phyloP scores from a whole-genome alignment of 2,329 filamentous ascomycete species.

The Allantophomopsis lycopodina region DNA sequence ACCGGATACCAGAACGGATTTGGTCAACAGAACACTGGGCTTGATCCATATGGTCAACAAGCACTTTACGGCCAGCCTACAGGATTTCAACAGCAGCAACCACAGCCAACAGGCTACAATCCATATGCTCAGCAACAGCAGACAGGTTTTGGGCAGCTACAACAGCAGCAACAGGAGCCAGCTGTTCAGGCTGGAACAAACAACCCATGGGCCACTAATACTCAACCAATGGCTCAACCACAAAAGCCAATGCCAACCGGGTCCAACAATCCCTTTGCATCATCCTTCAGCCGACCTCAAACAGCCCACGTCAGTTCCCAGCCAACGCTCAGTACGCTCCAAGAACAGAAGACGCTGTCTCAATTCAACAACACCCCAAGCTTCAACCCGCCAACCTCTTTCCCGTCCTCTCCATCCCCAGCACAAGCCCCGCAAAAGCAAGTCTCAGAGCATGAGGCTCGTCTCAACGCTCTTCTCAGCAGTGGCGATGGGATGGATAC shows the following conservation, averaged over 20 bases:
- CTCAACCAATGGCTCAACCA: constrained; percentile 41
- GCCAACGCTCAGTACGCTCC: constrained; percentile 60
- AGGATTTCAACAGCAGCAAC: constrained; percentile 20
- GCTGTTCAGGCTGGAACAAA: constrained; percentile 69
- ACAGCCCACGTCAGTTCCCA: constrained; percentile 38
- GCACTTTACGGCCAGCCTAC: no score
- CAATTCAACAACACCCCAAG: constrained; percentile 16
- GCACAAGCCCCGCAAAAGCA: constrained; percentile 35
- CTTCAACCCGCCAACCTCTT: constrained; percentile 37
- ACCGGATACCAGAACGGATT: constrained; percentile 60
- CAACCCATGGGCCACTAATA: constrained; percentile 75
- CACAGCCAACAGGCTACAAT: constrained; percentile 55
- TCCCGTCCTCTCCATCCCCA: constrained; percentile 27
- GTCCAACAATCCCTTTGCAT: constrained; percentile 94
- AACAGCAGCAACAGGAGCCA: constrained; percentile 40
- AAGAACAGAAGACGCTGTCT: constrained; percentile 69
- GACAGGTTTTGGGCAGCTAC: constrained; percentile 23
- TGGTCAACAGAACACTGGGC: constrained; percentile 52
- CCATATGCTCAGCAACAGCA: constrained; percentile 40
- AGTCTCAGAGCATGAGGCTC: constrained; percentile 51
- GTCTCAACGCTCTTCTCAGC: constrained; percentile 75
- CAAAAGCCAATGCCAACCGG: constrained; percentile 79
- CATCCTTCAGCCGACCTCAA: constrained; percentile 49
- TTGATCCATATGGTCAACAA: constrained; percentile 51
- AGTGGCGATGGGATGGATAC: constrained; percentile 91